Conservation (phyloP, 495 filamentous ascomycete species). For the Geoglossum glabrum region DNA sequence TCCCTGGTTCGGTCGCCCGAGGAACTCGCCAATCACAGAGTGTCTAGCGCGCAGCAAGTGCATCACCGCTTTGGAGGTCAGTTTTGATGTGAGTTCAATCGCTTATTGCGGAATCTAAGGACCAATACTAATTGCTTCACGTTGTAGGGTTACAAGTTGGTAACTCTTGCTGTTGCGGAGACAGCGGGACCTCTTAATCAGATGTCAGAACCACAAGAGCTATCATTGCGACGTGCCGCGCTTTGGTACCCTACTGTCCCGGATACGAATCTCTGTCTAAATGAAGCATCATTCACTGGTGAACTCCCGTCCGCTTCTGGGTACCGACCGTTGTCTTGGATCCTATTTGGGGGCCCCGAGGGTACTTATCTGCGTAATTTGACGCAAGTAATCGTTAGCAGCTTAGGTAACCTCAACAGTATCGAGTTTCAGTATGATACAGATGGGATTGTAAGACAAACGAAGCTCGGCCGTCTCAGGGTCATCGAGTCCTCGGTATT, state of each 20-base stretch:
- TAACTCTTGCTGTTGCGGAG: background rate
- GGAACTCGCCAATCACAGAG: background rate
- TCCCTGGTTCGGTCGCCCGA: background rate
- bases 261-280: conserved; percentile 2
- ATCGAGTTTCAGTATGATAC: conserved; percentile 11
- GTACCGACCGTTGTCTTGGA: conserved; percentile 9
- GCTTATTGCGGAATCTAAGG: too few relatives aligned
- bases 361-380: conserved; percentile 9
- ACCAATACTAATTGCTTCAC: too few relatives aligned
- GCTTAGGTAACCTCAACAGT: background rate
- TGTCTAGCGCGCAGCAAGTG: background rate
- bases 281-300: conserved; percentile 7
- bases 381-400: conserved; percentile 7
- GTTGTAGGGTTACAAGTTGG: background rate
- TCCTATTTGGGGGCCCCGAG: conserved; percentile 9
- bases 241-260: conserved; percentile 9
- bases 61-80: background rate
- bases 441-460: conserved; percentile 1
- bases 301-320: conserved; percentile 2
- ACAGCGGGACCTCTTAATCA: background rate
- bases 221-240: conserved; percentile 6
- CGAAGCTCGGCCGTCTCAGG: conserved; percentile 8
- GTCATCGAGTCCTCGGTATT: conserved; percentile 4
- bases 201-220: background rate
- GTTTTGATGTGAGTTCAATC: background rate